Conservation (phyloP, 2,329 filamentous ascomycete genomes). For the Cladorrhinum sp. region DNA sequence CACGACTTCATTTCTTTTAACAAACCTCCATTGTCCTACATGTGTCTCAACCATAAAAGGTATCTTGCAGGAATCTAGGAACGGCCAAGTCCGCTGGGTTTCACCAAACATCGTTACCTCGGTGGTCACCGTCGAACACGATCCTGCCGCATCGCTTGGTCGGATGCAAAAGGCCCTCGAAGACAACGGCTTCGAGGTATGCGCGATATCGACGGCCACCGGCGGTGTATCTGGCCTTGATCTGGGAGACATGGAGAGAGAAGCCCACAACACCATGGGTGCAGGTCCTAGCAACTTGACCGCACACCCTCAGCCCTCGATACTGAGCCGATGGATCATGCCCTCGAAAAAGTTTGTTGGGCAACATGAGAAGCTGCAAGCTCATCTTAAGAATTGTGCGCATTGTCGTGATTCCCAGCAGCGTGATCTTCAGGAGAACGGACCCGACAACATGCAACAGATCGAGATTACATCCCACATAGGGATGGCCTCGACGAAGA, state of each 20-base stretch:
- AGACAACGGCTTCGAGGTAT: constrained; percentile 57
- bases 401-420: constrained; percentile 31
- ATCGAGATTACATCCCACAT: constrained; percentile 12
- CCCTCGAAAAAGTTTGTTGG: constrained; percentile 23
- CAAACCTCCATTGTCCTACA: constrained; percentile 75
- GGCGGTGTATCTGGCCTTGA: constrained; percentile 28
- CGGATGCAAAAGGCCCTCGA: constrained; percentile 47
- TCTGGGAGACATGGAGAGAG: constrained; percentile 21
- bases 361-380: constrained; percentile 26
- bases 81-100: constrained; percentile 52
- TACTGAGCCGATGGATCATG: constrained; percentile 28
- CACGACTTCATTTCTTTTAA: constrained; percentile 63
- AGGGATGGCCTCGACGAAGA: constrained; percentile 9
- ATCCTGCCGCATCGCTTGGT: constrained; percentile 43
- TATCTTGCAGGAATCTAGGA: constrained; percentile 48
- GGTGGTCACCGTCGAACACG: constrained; percentile 60
- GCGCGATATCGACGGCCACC: constrained; percentile 42
- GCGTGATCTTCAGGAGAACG: neutral
- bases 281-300: constrained; percentile 17
- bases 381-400: constrained; percentile 44
- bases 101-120: constrained; percentile 71
- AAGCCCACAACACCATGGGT: constrained; percentile 20
- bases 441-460: constrained; percentile 19
- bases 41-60: constrained; percentile 66
- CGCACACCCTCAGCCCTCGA: constrained; percentile 10